Base-by-base conservation (phyloP, 2,329 filamentous ascomycete species). In the Trichoderma sp. region DNA sequence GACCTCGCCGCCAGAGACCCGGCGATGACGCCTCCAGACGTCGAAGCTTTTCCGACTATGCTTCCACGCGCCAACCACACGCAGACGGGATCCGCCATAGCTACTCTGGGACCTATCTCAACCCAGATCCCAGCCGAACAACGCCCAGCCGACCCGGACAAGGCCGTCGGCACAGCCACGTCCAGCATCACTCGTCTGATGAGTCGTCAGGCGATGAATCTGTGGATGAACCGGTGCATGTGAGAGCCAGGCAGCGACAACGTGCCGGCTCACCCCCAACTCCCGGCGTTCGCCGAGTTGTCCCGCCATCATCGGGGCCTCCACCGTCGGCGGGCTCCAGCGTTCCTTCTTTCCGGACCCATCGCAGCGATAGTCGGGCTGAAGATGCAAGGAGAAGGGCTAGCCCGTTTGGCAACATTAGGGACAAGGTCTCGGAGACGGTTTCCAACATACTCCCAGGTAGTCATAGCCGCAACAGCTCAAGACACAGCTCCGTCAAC, bases 1-100 rank as follows among this genome's bases (percentile, higher is more conserved):
- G 78, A 70, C 75, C 77, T 36, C 80, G 80, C 58, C 81, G 81
- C 43, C 80, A 81, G 32, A 80, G 81, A 34, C 80, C 83, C 7
- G 78, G 82, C 9, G 84, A 85, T 18, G 82, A 82, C 18, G 78
- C 81, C n/a, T 78, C 76, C 14, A 82, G 84, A 51, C 82, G 86
- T 51, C 82, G 84, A 70, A 88, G 86, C 78, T 85, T 86, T 76
- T 87, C 86, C 3, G 87, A 88, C 71, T 83, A 84, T 66, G 83
- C 83, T 3, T 81, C 80, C 3, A 81, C 82, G 1, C 81, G 81
- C 2, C 79, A 80, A 3, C 76, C 69, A 28, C 57, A 80, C 21
- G 76, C 82, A 15, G 77, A 79, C 3, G 66, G 79, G 14, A 72
- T 75, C 26, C 73, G 75, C 8, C 78, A 78, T 63, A 64, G 75